These are phyloP conservation scores for Leishmania turanica DNA, from an alignment of 208 protist species.

Conservation along the genomic window DNA sequence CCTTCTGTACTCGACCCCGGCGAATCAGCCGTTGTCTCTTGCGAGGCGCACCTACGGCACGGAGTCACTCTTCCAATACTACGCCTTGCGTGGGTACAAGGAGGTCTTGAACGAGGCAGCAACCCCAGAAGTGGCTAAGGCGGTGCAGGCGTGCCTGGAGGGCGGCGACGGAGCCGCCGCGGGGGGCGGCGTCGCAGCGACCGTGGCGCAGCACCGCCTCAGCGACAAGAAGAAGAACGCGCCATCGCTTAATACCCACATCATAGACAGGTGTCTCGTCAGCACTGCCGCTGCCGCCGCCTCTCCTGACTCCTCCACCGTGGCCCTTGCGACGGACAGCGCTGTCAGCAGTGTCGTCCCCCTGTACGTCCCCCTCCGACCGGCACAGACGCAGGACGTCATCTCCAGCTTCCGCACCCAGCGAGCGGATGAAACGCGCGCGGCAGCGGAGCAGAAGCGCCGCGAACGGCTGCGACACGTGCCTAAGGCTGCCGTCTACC, in stretches of 20 bases:
- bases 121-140: conserved; percentile 14
- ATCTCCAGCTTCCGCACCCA: conserved; percentile 19
- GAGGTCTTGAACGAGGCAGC: conserved; percentile 31
- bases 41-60: conserved; percentile 14
- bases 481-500: conserved; percentile 18
- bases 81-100: conserved; percentile 50
- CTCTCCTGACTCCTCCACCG: background rate
- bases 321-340: background rate
- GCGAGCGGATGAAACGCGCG: conserved; percentile 18
- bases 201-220: background rate
- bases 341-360: background rate
- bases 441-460: conserved; percentile 11
- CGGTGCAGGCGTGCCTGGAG: conserved; percentile 21
- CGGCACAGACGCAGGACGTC: conserved; percentile 17
- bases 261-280: conserved; percentile 7
- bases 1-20: conserved; percentile 22
- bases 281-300: conserved; percentile 5
- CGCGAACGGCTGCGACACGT: conserved; percentile 21
- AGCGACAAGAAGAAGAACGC: background rate
- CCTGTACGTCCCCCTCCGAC: conserved; percentile 15
- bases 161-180: background rate
- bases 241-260: background rate
- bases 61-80: conserved; percentile 57
- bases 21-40: conserved; percentile 21
- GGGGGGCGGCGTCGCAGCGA: background rate